Evolutionary conservation across 257 asterid species (phyloP), one percentile per base, ranked within the genome.

Genomic region (Solanum phureja): DNA sequence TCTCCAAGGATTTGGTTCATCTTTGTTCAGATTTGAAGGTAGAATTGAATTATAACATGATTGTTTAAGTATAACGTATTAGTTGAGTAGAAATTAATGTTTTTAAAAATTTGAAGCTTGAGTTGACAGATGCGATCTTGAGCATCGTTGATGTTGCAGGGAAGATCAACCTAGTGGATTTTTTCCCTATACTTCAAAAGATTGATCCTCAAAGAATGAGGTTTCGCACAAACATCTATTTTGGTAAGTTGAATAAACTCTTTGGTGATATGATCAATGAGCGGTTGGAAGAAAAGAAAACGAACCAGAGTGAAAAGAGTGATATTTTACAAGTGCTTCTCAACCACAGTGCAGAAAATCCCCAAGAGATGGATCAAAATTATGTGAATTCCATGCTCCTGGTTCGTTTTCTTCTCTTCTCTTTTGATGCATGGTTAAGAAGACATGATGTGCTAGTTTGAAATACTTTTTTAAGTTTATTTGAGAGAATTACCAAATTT

Each of bases 141-240:
- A 79, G 77, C 2, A 76, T 95, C 64, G 86, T 88, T 93, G 87
- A 60, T 73, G 98, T 91, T 77, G 93, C 92, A 8, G 98, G 96
- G 6, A 91, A 89, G 87, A 96, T 96, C 3, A 95, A 95, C 85
- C 49, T 91, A 69, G 98, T 91, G 7, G 98, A 95, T 89, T 91
- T 87, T 88, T 94, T 91, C 69, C 98, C 95, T 0, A 40, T 89
- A 9, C 90, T 95, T 3, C 38, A 86, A 21, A 90, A 71, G 71
- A 5, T 94, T 8, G 83, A 37, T 38, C 83, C 11, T 37, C 83
- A 38, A 23, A 18, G 83, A 6, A 75, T 37, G 0, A 75, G 29
- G 56, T 31, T 5, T 11, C 8, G 2, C 7, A 37, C 33, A 37
- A 4, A 7, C 9, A 75, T 23, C 2, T 0, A 2, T 75, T 9